Evolutionary conservation across 371 early-diverging fungal species (phyloP), one percentile per base, ranked within the genome.

Genomic region (Mortierella sp.): DNA sequence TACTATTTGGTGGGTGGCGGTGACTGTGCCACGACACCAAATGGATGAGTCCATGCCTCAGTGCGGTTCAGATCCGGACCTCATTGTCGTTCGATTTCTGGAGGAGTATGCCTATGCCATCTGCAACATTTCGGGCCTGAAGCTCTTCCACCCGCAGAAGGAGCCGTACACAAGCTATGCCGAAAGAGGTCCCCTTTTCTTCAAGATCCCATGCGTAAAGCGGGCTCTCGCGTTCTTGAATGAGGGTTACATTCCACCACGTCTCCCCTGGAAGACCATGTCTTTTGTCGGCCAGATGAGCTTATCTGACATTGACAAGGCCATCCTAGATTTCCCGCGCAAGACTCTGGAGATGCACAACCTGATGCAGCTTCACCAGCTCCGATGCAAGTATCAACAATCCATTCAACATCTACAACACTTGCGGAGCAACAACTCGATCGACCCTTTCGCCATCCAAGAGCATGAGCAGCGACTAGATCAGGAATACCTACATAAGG

Each of bases 1-100:
- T 21, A 68, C 29, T 5, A 71, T 72, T 48, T 83, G 83, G 83
- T 80, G 80, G 83, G 56, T 77, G 27, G 83, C 83, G 11, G 77
- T 83, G 46, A 83, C 83, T 8, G 80, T 83, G 0, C 83, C 83
- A 24, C 43, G 60, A 16, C 41, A 54, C 24, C 80, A 83, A 51
- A 65, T 76, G 71, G 77, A 77, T 32, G 3, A 41, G 1, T 16
- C 71, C 3, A 83, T 83, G 83, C 83, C 83, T 4, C 75, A 77
- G 16, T 70, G 65, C 49, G n/a, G 68, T 5, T 4, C 18, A 4
- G 72, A 79, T 11, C 68, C 76, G 1, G 80, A 83, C 68, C 38
- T 71, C 21, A 65, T 79, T 32, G 56, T 83, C 5, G 83, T 83
- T 32, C 80, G 80, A 18, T 83, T 71, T 72, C 68, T 83, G 29